Conservation (phyloP, 192 early-diverging fungal genomes). For the Mortierella claussenii region DNA sequence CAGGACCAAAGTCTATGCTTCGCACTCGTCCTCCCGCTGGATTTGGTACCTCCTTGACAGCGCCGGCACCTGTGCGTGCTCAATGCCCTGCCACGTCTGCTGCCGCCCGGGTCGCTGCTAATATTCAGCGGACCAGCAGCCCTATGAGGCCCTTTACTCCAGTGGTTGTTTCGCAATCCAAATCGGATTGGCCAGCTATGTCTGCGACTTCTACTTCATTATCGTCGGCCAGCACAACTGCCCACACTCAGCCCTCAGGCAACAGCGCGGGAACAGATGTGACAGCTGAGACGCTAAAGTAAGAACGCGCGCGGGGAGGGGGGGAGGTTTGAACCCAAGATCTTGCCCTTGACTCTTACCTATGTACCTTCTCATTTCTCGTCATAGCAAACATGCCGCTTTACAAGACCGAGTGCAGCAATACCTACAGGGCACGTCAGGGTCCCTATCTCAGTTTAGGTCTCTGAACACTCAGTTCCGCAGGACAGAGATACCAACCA, state of each 20-base stretch:
- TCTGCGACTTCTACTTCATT: constrained; percentile 2
- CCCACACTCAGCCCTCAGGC: background rate
- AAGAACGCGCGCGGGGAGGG: background rate
- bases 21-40: constrained; percentile 48
- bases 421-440: constrained; percentile 37
- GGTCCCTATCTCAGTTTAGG: constrained; percentile 59
- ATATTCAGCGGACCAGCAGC: constrained; percentile 47
- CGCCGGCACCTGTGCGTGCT: constrained; percentile 21
- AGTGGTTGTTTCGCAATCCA: constrained; percentile 34
- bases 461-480: constrained; percentile 60
- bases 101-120: constrained; percentile 41
- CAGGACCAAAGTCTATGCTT: constrained; percentile 28
- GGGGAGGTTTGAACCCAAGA: background rate
- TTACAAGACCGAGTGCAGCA: constrained; percentile 54
- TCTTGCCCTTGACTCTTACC: no score
- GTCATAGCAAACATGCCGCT: constrained; percentile 46
- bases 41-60: constrained; percentile 31
- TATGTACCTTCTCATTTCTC: constrained; percentile 1
- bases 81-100: constrained; percentile 28
- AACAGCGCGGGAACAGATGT: background rate
- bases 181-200: constrained; percentile 40
- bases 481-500: constrained; percentile 51
- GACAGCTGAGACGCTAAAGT: constrained; percentile 29
- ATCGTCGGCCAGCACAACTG: background rate
- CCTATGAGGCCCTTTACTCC: constrained; percentile 23